Base-by-base conservation (phyloP, 495 filamentous ascomycete species). In the Hypoxylon trugodes region DNA sequence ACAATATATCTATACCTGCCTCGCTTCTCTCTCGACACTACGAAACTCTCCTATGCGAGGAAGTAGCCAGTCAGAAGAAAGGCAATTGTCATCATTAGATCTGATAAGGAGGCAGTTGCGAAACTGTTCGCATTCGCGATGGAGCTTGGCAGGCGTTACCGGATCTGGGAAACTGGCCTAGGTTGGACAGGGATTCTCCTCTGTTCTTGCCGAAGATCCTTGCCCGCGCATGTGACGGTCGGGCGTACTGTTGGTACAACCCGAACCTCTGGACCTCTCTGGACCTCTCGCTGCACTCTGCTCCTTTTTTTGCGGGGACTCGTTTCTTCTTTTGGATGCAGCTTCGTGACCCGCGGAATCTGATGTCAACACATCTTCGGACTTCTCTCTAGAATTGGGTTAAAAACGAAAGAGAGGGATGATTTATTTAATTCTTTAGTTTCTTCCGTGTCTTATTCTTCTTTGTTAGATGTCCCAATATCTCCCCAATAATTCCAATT, bases 11-110 rank as follows among this genome's bases (percentile, higher is more conserved):
- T 21, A 16, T 42, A 21, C 38, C 7, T 22, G 21, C 4, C 18
- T 42, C 10, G 21, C 5, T 5, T 42, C n/a, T 42, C n/a, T 6
- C n/a, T 1, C 16, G 24, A 22, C 18, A 26, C 2, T 5, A 6
- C 21, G 10, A 45, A n/a, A 15, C 41, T 47, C 33, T 28, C 12
- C 12, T 45, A 35, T 30, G 10, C 45, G 6, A 35, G 28, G 9
- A 1, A 30, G 37, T 25, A 21, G 35, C 55, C 43, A 68, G 46
- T 65, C 13, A 65, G 19, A 28, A 43, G 33, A 4, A 28, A 62
- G 58, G 12, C 15, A 52, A 62, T 63, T 62, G 58, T 69, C 58
- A 66, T 59, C 67, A 40, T 65, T 47, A 48, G 66, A 66, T 66
- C 66, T 66, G 62, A 69, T 66, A 62, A 64, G 37, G 38, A 46